Conservation (phyloP, 495 filamentous ascomycete species). For the Penicillium coffeae region DNA sequence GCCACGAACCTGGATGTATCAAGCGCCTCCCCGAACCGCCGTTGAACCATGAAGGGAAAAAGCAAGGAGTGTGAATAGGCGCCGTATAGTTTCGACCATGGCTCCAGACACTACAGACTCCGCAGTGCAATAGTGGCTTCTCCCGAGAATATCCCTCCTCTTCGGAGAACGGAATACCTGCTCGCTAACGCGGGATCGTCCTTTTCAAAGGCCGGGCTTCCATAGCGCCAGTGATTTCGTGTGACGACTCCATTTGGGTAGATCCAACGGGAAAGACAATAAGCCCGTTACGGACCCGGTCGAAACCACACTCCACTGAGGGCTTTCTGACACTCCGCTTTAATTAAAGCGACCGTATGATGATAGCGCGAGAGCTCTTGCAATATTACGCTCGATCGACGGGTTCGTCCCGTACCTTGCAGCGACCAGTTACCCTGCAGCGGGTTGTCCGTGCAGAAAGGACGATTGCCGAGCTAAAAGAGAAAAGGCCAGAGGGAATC, state of each 20-base stretch:
- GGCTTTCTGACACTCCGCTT: no score
- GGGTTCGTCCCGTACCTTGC: conserved; percentile 32
- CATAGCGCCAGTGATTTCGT: not conserved
- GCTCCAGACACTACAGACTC: no score
- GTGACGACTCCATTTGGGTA: not conserved
- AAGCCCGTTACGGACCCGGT: not conserved
- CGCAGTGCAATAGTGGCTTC: not conserved
- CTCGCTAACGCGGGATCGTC: no score
- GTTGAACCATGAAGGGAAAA: conserved; percentile 4
- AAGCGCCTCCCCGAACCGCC: conserved; percentile 2
- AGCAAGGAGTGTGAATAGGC: conserved; percentile 3
- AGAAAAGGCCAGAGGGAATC: not conserved
- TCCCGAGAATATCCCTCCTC: not conserved
- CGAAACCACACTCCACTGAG: not conserved
- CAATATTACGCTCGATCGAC: conserved; percentile 17
- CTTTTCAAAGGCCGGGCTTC: not conserved
- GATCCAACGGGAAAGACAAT: not conserved
- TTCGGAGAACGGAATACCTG: no score
- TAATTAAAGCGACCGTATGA: no score
- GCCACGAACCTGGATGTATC: conserved; percentile 12
- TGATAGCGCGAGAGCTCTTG: no score
- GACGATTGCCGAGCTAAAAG: not conserved
- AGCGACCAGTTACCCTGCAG: conserved; percentile 26
- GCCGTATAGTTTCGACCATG: not conserved
- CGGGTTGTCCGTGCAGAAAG: conserved; percentile 20